These are phyloP conservation scores for Daldinia sp. DNA, from an alignment of 2,329 filamentous ascomycete species.

Conservation along the genomic window DNA sequence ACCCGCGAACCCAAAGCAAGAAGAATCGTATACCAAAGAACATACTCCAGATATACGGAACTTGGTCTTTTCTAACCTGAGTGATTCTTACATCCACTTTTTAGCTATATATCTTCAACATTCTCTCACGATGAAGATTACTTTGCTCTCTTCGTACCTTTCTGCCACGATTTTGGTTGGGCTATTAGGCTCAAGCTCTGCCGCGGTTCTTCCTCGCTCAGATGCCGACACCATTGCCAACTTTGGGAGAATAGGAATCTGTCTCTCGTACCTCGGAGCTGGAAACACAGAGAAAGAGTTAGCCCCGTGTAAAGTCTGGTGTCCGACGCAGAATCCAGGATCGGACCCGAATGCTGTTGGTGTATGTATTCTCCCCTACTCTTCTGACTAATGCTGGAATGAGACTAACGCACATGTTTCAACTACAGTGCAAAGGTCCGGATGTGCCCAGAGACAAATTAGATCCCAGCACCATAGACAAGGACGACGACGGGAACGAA, in stretches of 20 bases:
- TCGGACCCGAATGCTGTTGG: slow-evolving; percentile 37
- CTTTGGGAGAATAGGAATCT: slow-evolving; percentile 38
- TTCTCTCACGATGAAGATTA: slow-evolving; percentile 23
- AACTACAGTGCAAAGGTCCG: slow-evolving; percentile 33
- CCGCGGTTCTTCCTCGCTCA: slow-evolving; percentile 28
- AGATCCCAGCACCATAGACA: slow-evolving; percentile 28
- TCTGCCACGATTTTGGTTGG: slow-evolving; percentile 19
- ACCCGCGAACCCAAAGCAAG: neutral
- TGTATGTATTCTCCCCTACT: slow-evolving; percentile 14
- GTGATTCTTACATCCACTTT: neutral
- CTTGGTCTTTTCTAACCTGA: neutral
- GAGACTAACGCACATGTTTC: slow-evolving; percentile 10
- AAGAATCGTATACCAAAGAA: neutral
- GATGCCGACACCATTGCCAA: slow-evolving; percentile 38
- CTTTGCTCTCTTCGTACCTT: slow-evolving; percentile 20
- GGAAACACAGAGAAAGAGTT: slow-evolving; percentile 34
- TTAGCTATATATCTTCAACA: neutral
- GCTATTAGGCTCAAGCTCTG: neutral
- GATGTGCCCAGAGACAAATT: slow-evolving; percentile 19
- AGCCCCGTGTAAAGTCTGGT: slow-evolving; percentile 34
- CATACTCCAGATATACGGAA: neutral
- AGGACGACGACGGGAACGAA: slow-evolving; percentile 39
- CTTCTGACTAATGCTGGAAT: neutral
- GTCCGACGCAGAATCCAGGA: slow-evolving; percentile 28
- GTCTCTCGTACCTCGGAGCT: slow-evolving; percentile 35